phyloP scores from a whole-genome alignment of 2,329 filamentous ascomycete genomes.

The Hirsutella minnesotensis region DNA sequence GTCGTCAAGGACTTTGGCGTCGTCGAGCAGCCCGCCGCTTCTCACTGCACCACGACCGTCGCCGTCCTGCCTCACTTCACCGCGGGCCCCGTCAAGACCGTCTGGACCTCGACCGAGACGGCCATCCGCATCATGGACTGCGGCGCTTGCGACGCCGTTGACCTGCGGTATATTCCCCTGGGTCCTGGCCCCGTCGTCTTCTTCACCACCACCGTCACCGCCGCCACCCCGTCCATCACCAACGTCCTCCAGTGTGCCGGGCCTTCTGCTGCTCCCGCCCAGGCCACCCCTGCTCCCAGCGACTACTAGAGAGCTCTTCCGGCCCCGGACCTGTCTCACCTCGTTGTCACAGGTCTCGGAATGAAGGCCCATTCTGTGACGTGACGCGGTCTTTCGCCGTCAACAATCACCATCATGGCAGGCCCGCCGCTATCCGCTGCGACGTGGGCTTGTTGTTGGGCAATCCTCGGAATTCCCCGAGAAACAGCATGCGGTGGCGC shows the following conservation, averaged over 20 bases:
- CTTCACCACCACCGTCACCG: conserved; percentile 12
- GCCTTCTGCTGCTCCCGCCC: not conserved
- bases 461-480: too few relatives aligned
- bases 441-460: too few relatives aligned
- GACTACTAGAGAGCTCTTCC: not conserved
- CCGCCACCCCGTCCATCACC: conserved; percentile 2
- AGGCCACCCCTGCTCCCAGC: not conserved
- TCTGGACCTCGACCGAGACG: conserved; percentile 15
- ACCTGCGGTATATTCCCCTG: not conserved
- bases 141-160: conserved; percentile 10
- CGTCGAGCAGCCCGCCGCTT: not conserved
- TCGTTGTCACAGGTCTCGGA: not conserved
- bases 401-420: too few relatives aligned
- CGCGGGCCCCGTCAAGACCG: conserved; percentile 11
- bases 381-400: too few relatives aligned
- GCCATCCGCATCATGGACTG: conserved; percentile 12
- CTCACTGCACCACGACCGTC: conserved; percentile 7
- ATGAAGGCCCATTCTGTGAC: too few relatives aligned
- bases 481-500: too few relatives aligned
- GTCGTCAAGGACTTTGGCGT: not conserved
- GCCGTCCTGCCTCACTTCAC: conserved; percentile 4
- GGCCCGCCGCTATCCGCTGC: too few relatives aligned
- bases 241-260: conserved; percentile 7
- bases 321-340: not conserved
- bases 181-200: conserved; percentile 10